A percentile compares a stretch with the other conserved stretches of the same genome.
phyloP scores from a whole-genome alignment of 768 basidiomycete species.

The Suillus subaureus region DNA sequence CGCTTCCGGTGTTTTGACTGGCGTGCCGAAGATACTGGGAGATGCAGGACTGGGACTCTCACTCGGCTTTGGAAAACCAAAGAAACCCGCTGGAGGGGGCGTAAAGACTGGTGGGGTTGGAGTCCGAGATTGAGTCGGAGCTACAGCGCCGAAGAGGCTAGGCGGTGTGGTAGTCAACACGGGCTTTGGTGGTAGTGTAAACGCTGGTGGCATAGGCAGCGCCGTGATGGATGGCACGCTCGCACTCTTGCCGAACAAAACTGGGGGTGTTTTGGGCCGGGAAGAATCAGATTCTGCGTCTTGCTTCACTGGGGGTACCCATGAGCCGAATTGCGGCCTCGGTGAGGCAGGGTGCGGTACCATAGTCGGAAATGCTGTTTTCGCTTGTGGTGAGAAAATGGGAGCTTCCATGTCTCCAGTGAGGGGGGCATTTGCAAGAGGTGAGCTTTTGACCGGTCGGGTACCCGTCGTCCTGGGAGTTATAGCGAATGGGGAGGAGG shows the following conservation, averaged over 20 bases:
- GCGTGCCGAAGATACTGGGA: conserved; percentile 10
- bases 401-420: conserved; percentile 43
- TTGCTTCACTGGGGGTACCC: conserved; percentile 25
- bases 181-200: conserved; percentile 12
- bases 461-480: conserved; percentile 57
- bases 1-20: conserved; percentile 9
- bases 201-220: conserved; percentile 12
- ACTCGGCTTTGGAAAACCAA: conserved; percentile 1
- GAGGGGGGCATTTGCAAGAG: conserved; percentile 59
- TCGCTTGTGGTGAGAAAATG: conserved; percentile 15
- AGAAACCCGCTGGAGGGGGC: background rate
- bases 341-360: conserved; percentile 45
- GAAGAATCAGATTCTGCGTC: conserved; percentile 26
- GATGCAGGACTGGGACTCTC: conserved; percentile 12
- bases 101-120: background rate
- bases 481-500: conserved; percentile 42
- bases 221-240: conserved; percentile 15
- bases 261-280: conserved; percentile 54
- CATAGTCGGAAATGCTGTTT: conserved; percentile 23
- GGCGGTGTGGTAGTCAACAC: conserved; percentile 10
- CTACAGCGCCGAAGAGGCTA: background rate
- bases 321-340: conserved; percentile 39
- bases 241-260: conserved; percentile 36
- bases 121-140: background rate
- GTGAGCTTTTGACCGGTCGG: conserved; percentile 75